Evolutionary conservation across 2,329 filamentous ascomycete genomes (phyloP).

Genomic region (Atkinsonella hypoxylon): DNA sequence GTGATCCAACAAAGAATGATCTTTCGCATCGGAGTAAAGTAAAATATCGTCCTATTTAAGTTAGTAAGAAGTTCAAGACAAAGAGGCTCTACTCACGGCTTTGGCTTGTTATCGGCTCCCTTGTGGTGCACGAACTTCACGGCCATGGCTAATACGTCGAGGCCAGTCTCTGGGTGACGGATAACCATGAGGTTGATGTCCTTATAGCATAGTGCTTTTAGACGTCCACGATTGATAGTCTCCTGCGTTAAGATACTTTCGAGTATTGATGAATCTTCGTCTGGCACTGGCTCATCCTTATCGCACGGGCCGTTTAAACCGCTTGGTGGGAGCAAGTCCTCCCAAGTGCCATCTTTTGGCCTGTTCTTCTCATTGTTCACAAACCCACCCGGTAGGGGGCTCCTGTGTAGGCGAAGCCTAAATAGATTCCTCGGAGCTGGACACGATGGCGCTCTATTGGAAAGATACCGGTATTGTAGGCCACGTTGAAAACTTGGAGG

Average conservation of each 20-base stretch:
- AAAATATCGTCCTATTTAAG: slow-evolving; percentile 14
- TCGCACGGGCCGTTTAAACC: neutral
- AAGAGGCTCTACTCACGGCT: slow-evolving; percentile 39
- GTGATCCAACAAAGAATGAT: slow-evolving; percentile 16
- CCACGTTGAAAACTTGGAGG: slow-evolving; percentile 19
- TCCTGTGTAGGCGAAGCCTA: slow-evolving; percentile 17
- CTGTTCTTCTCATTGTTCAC: slow-evolving; percentile 16
- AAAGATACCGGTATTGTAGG: slow-evolving; percentile 16
- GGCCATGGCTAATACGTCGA: slow-evolving; percentile 14
- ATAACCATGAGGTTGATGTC: slow-evolving; percentile 20
- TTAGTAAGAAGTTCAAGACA: slow-evolving; percentile 58
- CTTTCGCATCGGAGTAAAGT: slow-evolving; percentile 15
- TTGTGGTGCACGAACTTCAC: slow-evolving; percentile 21
- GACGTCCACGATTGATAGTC: slow-evolving; percentile 8
- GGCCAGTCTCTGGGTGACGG: slow-evolving; percentile 12
- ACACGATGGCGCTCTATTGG: slow-evolving; percentile 13
- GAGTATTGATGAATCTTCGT: slow-evolving; percentile 14
- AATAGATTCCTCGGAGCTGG: slow-evolving; percentile 15
- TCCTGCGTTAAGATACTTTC: slow-evolving; percentile 11
- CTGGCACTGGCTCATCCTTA: neutral
- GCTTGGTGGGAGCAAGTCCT: slow-evolving; percentile 16
- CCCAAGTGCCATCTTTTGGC: slow-evolving; percentile 15
- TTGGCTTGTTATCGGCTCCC: slow-evolving; percentile 17
- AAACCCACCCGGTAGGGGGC: slow-evolving; percentile 17
- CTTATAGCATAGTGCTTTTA: slow-evolving; percentile 19